Base-by-base conservation (phyloP, 768 basidiomycete species). In the Agaricus subrufescens region DNA sequence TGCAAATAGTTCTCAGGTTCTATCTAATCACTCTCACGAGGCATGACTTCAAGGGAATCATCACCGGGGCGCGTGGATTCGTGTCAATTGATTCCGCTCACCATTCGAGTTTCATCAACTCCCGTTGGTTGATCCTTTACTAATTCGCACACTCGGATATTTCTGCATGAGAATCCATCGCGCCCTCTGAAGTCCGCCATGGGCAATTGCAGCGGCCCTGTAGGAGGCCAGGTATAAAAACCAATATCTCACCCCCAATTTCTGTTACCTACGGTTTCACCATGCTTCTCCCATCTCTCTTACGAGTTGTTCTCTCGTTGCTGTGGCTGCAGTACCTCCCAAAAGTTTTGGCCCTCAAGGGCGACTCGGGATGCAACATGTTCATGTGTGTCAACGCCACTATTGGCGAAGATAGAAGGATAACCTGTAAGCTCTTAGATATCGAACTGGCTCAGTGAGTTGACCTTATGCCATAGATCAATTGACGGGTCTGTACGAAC, bases 371-470 rank as follows among this genome's bases (percentile, higher is more conserved):
- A 57, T 82, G 80, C 54, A 74, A 70, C 34, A 61, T 60, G 8
- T 65, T 71, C 37, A 65, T 82, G 57, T 84, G 81, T 60, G 71
- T 82, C 11, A 75, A 74, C 58, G 81, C 77, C 7, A 77, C 74
- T 2, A 68, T 78, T 37, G 42, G 44, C 6, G 69, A 75, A 42
- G 71, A 65, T 40, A 73, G 72, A 44, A 66, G 65, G 6, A 68
- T 79, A 37, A 76, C 73, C 54, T 82, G 82, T 82, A 63, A 63
- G 78, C 23, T 31, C 27, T 38, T 37, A 19, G 23, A 49, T 44
- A 19, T 19, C 19, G 11, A 34, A 8, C 8, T 34, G 34, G 11
- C 8, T 11, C 5, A 11, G 1, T 34, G 7, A 11, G 34, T 11
- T 34, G 5, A 34, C 39, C 31, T 29, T 10, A 31, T 5, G 9